These are phyloP conservation scores for Pythium folliculosum DNA, from an alignment of 352 stramenopile genomes.

Conservation along the genomic window DNA sequence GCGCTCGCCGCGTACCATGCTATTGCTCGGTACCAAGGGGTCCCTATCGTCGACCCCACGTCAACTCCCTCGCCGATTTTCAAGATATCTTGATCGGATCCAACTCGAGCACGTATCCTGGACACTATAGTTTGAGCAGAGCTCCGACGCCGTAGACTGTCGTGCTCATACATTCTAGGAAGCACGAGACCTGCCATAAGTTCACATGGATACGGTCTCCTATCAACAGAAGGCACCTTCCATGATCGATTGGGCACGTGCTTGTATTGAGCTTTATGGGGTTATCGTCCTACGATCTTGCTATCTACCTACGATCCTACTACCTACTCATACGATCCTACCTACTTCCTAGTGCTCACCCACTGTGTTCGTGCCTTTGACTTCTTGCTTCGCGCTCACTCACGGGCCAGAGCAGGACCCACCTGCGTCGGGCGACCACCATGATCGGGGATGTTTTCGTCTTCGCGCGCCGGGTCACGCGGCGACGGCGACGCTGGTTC, in stretches of 20 bases:
- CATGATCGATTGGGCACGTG: not conserved
- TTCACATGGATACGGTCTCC: too few relatives aligned
- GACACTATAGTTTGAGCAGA: too few relatives aligned
- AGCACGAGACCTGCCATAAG: too few relatives aligned
- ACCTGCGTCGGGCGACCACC: constrained; percentile 8
- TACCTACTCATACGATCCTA: constrained; percentile 1
- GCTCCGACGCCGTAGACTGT: too few relatives aligned
- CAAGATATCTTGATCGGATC: too few relatives aligned
- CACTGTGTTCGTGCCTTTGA: not conserved
- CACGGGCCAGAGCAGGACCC: not conserved
- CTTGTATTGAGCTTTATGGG: constrained; percentile 10
- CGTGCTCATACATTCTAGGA: not conserved
- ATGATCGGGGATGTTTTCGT: not conserved
- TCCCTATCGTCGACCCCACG: too few relatives aligned
- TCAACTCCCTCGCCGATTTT: too few relatives aligned
- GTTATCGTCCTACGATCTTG: not conserved
- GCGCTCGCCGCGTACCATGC: too few relatives aligned
- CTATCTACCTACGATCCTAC: not conserved
- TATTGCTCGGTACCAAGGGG: too few relatives aligned
- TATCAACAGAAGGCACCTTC: too few relatives aligned
- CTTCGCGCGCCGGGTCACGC: not conserved
- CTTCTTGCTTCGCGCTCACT: not conserved
- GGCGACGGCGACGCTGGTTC: constrained; percentile 1
- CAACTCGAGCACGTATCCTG: too few relatives aligned
- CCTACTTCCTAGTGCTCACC: constrained; percentile 7